A percentile compares a stretch with the other conserved stretches of the same genome.
phyloP scores from a whole-genome alignment of 805 yeast species.

The Gaillardinia entomophila region DNA sequence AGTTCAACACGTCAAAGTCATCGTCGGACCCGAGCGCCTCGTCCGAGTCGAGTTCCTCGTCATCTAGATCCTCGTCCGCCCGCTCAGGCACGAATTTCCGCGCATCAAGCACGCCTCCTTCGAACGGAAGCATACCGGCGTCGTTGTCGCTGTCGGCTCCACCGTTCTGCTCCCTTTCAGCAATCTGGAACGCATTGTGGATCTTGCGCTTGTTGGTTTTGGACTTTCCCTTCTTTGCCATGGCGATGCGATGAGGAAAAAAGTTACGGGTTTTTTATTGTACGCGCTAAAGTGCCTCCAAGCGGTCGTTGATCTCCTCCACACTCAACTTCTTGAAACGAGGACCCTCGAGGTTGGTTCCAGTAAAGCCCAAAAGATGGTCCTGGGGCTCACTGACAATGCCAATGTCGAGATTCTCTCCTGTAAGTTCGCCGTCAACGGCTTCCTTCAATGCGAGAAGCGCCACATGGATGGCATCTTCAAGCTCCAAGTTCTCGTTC shows the following conservation, averaged over 20 bases:
- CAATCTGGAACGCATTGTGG: slow-evolving; percentile 40
- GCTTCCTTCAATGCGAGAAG: slow-evolving; percentile 90
- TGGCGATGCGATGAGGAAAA: slow-evolving; percentile 1
- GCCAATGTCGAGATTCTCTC: slow-evolving; percentile 91
- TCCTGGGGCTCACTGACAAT: slow-evolving; percentile 81
- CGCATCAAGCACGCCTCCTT: slow-evolving; percentile 38
- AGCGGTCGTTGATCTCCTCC: slow-evolving; percentile 92
- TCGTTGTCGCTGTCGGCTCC: slow-evolving; percentile 12
- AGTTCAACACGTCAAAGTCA: slow-evolving; percentile 54
- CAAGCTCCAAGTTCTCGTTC: slow-evolving; percentile 95
- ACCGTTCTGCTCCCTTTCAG: slow-evolving; percentile 28
- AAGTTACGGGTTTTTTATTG: neutral
- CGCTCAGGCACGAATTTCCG: slow-evolving; percentile 25
- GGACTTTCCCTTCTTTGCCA: slow-evolving; percentile 1
- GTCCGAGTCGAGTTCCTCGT: slow-evolving; percentile 76
- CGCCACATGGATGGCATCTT: slow-evolving; percentile 97
- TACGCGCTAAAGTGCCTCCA: slow-evolving; percentile 67
- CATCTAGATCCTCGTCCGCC: slow-evolving; percentile 35
- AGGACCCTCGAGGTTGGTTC: slow-evolving; percentile 82
- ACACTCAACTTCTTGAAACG: slow-evolving; percentile 78
- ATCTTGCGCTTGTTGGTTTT: neutral
- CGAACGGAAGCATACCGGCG: slow-evolving; percentile 17
- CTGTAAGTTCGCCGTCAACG: slow-evolving; percentile 96
- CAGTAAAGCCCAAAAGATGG: slow-evolving; percentile 76
- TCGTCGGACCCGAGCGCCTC: slow-evolving; percentile 85